Evolutionary conservation across 148 eudicot genomes (phyloP).

Genomic region (Talinum fruticosum): DNA sequence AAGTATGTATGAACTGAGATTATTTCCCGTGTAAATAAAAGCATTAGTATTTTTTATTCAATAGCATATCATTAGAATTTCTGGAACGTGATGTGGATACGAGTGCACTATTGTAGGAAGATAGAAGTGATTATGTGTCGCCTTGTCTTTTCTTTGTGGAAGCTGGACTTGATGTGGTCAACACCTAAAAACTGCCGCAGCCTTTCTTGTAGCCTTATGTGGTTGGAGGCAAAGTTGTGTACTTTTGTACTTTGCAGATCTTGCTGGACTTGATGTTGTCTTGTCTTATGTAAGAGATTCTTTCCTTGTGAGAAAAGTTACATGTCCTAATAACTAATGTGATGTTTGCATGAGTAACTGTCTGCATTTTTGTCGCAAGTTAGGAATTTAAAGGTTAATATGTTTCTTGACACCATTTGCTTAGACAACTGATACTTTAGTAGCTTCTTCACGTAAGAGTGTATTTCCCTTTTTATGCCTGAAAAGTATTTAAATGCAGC

Average conservation of each 20-base stretch:
- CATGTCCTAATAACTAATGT: neutral
- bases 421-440: conserved; percentile 1
- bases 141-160: neutral
- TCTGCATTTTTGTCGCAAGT: neutral
- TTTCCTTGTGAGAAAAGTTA: neutral
- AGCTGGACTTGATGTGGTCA: neutral
- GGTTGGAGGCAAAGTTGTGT: neutral
- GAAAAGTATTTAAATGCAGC: conserved; percentile 36
- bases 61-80: neutral
- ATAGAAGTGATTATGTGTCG: neutral
- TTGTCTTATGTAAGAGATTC: neutral
- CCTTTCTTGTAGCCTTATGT: neutral
- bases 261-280: neutral
- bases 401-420: neutral
- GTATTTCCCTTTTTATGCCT: conserved; percentile 15
- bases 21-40: neutral
- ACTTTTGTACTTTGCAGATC: neutral
- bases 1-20: neutral
- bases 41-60: neutral
- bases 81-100: neutral
- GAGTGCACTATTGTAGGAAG: no score
- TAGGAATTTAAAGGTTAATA: neutral
- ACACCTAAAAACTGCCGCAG: neutral
- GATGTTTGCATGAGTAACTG: conserved; percentile 7
- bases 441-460: neutral